phyloP scores from a whole-genome alignment of 768 basidiomycete genomes.

The Scleroderma bovista region DNA sequence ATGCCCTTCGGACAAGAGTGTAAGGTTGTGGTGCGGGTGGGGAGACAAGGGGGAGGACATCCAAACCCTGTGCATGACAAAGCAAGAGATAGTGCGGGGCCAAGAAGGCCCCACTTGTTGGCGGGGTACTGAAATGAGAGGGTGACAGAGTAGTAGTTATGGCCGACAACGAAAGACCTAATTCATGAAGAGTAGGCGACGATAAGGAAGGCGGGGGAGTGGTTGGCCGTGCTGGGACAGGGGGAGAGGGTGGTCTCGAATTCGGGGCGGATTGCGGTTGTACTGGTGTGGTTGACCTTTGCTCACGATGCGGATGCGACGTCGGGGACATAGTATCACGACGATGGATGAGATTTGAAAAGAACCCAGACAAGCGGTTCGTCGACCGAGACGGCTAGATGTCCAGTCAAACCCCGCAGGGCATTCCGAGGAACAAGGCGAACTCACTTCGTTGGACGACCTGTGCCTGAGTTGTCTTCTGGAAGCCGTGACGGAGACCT shows the following conservation, averaged over 20 bases:
- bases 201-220: constrained; percentile 73
- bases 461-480: constrained; percentile 42
- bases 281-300: constrained; percentile 23
- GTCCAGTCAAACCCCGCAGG: constrained; percentile 4
- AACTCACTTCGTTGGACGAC: constrained; percentile 52
- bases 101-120: constrained; percentile 73
- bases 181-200: constrained; percentile 65
- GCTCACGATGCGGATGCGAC: constrained; percentile 32
- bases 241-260: constrained; percentile 54
- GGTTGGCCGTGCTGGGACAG: constrained; percentile 39
- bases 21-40: constrained; percentile 76
- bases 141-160: constrained; percentile 66
- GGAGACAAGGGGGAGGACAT: constrained; percentile 73
- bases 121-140: constrained; percentile 73
- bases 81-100: constrained; percentile 77
- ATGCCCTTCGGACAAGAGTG: constrained; percentile 73
- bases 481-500: constrained; percentile 11
- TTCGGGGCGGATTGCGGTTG: constrained; percentile 28
- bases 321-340: constrained; percentile 42
- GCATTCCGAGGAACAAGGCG: constrained; percentile 2
- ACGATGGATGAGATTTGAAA: constrained; percentile 71
- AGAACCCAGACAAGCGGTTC: constrained; percentile 81
- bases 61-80: constrained; percentile 81
- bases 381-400: constrained; percentile 49
- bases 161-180: constrained; percentile 66